A percentile compares a stretch with the other conserved stretches of the same genome.
Evolutionary conservation across 2,329 filamentous ascomycete species (phyloP).

Genomic region (Magnaporthiopsis incrustans): DNA sequence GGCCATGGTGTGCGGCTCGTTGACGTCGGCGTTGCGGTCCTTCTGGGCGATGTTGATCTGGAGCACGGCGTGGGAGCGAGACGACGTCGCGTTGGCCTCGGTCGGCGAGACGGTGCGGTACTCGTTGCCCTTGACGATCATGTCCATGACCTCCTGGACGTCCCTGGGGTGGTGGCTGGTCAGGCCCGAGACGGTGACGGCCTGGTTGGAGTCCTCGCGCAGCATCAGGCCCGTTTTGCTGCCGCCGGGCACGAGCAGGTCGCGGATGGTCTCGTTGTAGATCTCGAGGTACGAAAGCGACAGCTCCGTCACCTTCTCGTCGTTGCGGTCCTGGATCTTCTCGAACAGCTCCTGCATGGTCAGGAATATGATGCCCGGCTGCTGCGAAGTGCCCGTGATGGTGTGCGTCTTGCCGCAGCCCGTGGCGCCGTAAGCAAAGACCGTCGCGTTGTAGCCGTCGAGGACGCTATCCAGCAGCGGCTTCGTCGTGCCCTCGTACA

Average conservation of each 20-base stretch:
- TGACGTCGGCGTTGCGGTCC: slow-evolving; percentile 83
- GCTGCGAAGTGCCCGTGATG: slow-evolving; percentile 83
- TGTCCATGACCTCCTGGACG: slow-evolving; percentile 97
- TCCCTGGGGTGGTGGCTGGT: slow-evolving; percentile 86
- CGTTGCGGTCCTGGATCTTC: slow-evolving; percentile 77
- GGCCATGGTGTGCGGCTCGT: slow-evolving; percentile 95
- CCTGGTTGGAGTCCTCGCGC: slow-evolving; percentile 87
- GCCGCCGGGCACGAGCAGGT: slow-evolving; percentile 78
- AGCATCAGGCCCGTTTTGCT: slow-evolving; percentile 83
- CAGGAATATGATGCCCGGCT: slow-evolving; percentile 95
- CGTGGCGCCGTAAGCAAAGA: slow-evolving; percentile 96
- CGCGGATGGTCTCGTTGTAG: slow-evolving; percentile 97
- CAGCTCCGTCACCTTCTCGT: slow-evolving; percentile 83
- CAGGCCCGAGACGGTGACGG: slow-evolving; percentile 82
- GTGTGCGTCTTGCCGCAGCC: slow-evolving; percentile 98
- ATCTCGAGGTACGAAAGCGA: slow-evolving; percentile 95
- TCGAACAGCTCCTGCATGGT: slow-evolving; percentile 99
- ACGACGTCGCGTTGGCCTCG: slow-evolving; percentile 94
- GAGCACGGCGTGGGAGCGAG: slow-evolving; percentile 90
- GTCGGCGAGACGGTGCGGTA: slow-evolving; percentile 94
- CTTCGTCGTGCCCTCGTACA: slow-evolving; percentile 90
- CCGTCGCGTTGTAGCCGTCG: slow-evolving; percentile 96
- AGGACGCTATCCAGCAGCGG: slow-evolving; percentile 88
- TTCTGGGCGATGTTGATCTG: slow-evolving; percentile 96
- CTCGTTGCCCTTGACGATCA: slow-evolving; percentile 93